Conservation (phyloP, 208 protist genomes). For the Leishmania martiniquensis region DNA sequence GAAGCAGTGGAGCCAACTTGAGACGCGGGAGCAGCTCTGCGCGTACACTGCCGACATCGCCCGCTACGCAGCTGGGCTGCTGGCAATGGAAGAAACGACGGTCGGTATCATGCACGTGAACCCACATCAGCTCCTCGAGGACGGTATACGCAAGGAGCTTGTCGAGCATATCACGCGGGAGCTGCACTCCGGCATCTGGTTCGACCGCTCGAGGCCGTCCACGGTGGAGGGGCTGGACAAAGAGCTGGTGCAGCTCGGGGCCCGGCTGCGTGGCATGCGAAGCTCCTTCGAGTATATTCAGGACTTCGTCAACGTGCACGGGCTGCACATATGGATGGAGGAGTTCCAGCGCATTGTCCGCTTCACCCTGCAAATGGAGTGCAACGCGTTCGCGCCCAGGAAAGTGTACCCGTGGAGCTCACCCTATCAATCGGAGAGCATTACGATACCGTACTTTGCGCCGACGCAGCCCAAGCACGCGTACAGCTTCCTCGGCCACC, state of each 20-base stretch:
- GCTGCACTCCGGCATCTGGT: constrained; percentile 74
- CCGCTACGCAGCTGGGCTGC: constrained; percentile 96
- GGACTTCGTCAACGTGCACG: constrained; percentile 98
- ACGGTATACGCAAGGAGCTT: constrained; percentile 97
- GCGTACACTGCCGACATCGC: constrained; percentile 91
- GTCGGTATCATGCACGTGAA: constrained; percentile 97
- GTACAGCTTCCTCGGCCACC: constrained; percentile 93
- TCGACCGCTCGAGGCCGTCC: constrained; percentile 45
- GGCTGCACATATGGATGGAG: constrained; percentile 97
- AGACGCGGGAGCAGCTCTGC: constrained; percentile 87
- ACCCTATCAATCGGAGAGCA: constrained; percentile 91
- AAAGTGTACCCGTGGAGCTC: constrained; percentile 92
- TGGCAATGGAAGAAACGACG: constrained; percentile 98
- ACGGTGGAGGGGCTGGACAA: constrained; percentile 61
- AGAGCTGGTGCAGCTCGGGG: constrained; percentile 74
- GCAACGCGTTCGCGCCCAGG: constrained; percentile 94
- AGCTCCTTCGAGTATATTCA: constrained; percentile 97
- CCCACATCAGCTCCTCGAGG: constrained; percentile 96
- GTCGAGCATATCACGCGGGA: constrained; percentile 80
- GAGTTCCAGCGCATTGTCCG: constrained; percentile 96
- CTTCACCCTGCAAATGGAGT: constrained; percentile 98
- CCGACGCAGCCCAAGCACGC: constrained; percentile 27
- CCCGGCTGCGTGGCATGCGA: constrained; percentile 90
- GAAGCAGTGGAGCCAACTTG: constrained; percentile 91
- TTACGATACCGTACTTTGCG: constrained; percentile 94